Percentiles rank a stretch among this genome's conserved stretches.
Evolutionary conservation across 2,329 filamentous ascomycete genomes (phyloP).

Genomic region (Allantophomopsis cytisporea): DNA sequence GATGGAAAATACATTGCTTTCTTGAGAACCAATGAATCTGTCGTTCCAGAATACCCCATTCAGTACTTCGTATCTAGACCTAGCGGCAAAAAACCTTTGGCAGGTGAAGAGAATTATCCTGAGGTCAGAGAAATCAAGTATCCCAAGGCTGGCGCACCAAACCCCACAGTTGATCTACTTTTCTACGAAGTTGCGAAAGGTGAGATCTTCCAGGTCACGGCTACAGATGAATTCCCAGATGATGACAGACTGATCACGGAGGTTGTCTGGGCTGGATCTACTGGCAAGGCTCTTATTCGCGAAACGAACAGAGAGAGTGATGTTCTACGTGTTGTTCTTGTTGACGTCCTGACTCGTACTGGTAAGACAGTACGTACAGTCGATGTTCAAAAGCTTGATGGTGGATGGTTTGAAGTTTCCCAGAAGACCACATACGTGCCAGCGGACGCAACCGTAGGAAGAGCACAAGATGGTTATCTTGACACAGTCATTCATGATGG

Average conservation of each 20-base stretch:
- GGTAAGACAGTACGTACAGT: conserved; percentile 69
- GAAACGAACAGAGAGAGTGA: conserved; percentile 94
- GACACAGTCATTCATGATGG: conserved; percentile 80
- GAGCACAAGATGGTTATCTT: conserved; percentile 77
- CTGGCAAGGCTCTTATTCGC: conserved; percentile 67
- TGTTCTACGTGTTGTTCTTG: conserved; percentile 71
- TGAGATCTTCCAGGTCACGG: conserved; percentile 68
- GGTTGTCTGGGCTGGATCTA: conserved; percentile 72
- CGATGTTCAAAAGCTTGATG: conserved; percentile 74
- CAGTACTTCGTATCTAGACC: conserved; percentile 87
- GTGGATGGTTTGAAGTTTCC: conserved; percentile 93
- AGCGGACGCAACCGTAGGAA: conserved; percentile 62
- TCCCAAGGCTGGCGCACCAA: conserved; percentile 87
- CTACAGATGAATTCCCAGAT: conserved; percentile 64
- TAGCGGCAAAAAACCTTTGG: conserved; percentile 52
- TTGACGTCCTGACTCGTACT: conserved; percentile 61
- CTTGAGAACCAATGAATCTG: conserved; percentile 83
- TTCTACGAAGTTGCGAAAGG: conserved; percentile 76
- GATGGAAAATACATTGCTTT: conserved; percentile 87
- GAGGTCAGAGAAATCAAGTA: conserved; percentile 92
- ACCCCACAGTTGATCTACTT: conserved; percentile 75
- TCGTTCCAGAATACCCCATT: conserved; percentile 81
- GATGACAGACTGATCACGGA: conserved; percentile 85
- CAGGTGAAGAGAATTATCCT: conserved; percentile 77
- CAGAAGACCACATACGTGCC: conserved; percentile 79